Percentiles rank a stretch among this genome's conserved stretches.
These are phyloP conservation scores for Fusarium burgessii DNA, from an alignment of 2,329 filamentous ascomycete genomes.

Conservation along the genomic window DNA sequence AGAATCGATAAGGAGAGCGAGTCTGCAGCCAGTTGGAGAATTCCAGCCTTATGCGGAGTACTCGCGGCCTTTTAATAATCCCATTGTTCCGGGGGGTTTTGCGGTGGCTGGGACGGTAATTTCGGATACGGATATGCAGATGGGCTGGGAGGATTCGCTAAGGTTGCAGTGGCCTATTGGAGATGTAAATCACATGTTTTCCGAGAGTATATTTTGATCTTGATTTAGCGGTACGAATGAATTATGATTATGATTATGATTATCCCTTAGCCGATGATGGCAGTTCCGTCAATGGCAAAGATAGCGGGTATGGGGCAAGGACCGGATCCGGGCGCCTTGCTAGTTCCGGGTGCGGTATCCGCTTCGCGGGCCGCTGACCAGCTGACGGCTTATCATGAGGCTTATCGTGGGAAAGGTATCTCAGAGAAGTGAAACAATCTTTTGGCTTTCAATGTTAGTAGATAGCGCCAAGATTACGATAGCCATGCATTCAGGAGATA, in stretches of 20 bases:
- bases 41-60: constrained; percentile 7
- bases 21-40: background rate
- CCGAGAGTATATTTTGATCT: constrained; percentile 21
- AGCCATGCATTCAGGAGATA: too few relatives aligned
- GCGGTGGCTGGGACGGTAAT: background rate
- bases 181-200: constrained; percentile 35
- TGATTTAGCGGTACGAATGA: background rate
- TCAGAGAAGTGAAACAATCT: too few relatives aligned
- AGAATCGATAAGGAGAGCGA: constrained; percentile 17
- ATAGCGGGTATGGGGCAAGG: background rate
- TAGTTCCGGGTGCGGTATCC: background rate
- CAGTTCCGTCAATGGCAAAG: background rate
- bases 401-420: background rate
- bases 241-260: background rate
- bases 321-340: background rate
- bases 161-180: constrained; percentile 30
- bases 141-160: constrained; percentile 31
- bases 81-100: background rate
- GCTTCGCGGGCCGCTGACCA: background rate
- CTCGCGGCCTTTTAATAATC: constrained; percentile 13
- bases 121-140: constrained; percentile 29
- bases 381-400: background rate
- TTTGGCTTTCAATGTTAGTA: background rate
- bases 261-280: background rate
- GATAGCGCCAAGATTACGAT: background rate